Conservation (phyloP, 2,329 filamentous ascomycete genomes). For the Ustulina deusta region DNA sequence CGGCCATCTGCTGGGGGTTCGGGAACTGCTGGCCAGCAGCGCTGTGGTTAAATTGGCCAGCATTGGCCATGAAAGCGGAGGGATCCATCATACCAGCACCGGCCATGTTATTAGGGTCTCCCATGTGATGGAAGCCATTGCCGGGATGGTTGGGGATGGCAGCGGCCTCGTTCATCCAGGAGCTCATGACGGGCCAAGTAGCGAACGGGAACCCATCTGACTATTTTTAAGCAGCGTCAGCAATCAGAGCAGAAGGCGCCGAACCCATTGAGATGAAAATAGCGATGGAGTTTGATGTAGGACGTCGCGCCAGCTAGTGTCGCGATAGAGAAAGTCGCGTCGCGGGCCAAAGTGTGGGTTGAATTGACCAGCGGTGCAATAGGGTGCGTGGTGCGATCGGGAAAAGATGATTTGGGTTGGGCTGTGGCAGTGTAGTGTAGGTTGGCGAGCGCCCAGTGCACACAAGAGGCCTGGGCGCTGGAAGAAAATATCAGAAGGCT, state of each 20-base stretch:
- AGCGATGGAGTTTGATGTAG: constrained; percentile 53
- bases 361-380: constrained; percentile 47
- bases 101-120: constrained; percentile 67
- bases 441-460: constrained; percentile 31
- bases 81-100: constrained; percentile 73
- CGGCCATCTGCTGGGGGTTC: constrained; percentile 67
- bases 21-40: constrained; percentile 64
- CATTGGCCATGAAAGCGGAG: constrained; percentile 71
- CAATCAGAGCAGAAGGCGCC: constrained; percentile 53
- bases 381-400: constrained; percentile 48
- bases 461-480: constrained; percentile 13
- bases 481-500: constrained; percentile 20
- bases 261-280: constrained; percentile 58
- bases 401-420: constrained; percentile 48
- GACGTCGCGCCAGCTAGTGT: constrained; percentile 54
- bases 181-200: constrained; percentile 71
- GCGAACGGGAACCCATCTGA: constrained; percentile 62
- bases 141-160: constrained; percentile 76
- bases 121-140: constrained; percentile 74
- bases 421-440: constrained; percentile 40
- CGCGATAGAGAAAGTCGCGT: constrained; percentile 62
- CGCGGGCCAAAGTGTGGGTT: constrained; percentile 52
- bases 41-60: constrained; percentile 69
- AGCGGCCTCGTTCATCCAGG: constrained; percentile 77
- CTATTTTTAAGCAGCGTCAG: constrained; percentile 57